These are phyloP conservation scores for Perkinsus olseni DNA, from an alignment of 169 alveolate genomes.

Conservation along the genomic window DNA sequence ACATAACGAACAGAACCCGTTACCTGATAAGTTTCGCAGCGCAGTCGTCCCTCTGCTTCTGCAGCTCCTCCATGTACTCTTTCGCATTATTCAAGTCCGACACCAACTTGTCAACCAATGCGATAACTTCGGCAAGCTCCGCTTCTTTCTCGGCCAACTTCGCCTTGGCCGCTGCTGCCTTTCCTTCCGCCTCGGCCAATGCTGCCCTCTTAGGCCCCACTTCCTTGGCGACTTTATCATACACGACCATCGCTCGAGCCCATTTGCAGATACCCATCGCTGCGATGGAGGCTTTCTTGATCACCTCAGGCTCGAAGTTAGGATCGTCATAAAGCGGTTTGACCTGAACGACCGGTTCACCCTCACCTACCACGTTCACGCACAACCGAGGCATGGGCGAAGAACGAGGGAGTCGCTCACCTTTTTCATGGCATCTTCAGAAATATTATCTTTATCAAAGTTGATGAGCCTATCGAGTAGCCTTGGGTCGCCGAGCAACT, in stretches of 20 bases:
- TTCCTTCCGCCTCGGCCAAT: slow-evolving; percentile 78
- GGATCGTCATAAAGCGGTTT: slow-evolving; percentile 77
- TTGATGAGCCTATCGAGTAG: slow-evolving; percentile 69
- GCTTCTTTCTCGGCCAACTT: slow-evolving; percentile 69
- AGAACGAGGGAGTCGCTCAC: slow-evolving; percentile 22
- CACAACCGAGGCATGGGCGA: too few relatives aligned
- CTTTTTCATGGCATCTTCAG: slow-evolving; percentile 84
- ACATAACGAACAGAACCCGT: not conserved
- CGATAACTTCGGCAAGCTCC: slow-evolving; percentile 74
- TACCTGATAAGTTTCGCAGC: slow-evolving; percentile 36
- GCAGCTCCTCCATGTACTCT: slow-evolving; percentile 65
- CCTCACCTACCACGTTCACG: not conserved
- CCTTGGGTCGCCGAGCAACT: slow-evolving; percentile 62
- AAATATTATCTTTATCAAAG: slow-evolving; percentile 81
- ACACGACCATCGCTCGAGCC: slow-evolving; percentile 85
- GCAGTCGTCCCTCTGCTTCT: slow-evolving; percentile 56
- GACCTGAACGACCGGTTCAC: slow-evolving; percentile 21
- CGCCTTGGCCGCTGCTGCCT: slow-evolving; percentile 75
- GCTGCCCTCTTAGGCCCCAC: slow-evolving; percentile 78
- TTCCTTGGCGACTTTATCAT: slow-evolving; percentile 77
- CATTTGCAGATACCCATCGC: slow-evolving; percentile 84
- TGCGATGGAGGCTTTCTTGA: slow-evolving; percentile 71
- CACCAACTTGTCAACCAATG: slow-evolving; percentile 61
- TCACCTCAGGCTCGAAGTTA: slow-evolving; percentile 63
- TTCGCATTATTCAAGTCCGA: slow-evolving; percentile 66